A percentile compares a stretch with the other conserved stretches of the same genome.
These are phyloP conservation scores for Linnemannia hyalina DNA, from an alignment of 192 early-diverging fungal genomes.

Conservation along the genomic window DNA sequence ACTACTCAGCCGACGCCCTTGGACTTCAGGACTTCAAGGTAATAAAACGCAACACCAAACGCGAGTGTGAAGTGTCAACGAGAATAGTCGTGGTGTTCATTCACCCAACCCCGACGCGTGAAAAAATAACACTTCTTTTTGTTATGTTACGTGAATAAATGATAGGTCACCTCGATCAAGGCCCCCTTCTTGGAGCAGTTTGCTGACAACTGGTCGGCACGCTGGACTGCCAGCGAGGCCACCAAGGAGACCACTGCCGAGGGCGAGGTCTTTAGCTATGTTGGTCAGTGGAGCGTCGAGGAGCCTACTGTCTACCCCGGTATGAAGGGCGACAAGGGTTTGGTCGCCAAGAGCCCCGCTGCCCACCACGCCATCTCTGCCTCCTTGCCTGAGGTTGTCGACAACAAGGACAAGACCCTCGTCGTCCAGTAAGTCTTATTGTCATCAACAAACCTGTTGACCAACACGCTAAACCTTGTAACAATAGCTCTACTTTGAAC, in stretches of 20 bases:
- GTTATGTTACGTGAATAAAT: background rate
- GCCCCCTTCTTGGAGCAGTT: constrained; percentile 86
- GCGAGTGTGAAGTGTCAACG: background rate
- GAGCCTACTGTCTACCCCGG: constrained; percentile 69
- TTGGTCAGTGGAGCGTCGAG: constrained; percentile 86
- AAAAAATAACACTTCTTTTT: background rate
- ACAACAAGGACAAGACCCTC: constrained; percentile 78
- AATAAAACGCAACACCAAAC: background rate
- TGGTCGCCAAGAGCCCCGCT: constrained; percentile 85
- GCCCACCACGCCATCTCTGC: constrained; percentile 92
- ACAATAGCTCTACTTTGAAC: background rate
- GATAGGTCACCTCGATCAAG: constrained; percentile 70
- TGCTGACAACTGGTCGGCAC: constrained; percentile 62
- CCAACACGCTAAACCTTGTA: background rate
- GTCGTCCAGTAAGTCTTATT: constrained; percentile 77
- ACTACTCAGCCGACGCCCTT: constrained; percentile 1
- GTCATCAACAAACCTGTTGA: background rate
- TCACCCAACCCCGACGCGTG: background rate
- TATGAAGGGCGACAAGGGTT: constrained; percentile 77
- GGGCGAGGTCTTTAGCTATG: constrained; percentile 75
- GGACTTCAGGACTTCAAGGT: constrained; percentile 45
- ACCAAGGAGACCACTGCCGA: constrained; percentile 84
- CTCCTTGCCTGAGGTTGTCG: constrained; percentile 75
- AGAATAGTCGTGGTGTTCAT: background rate
- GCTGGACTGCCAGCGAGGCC: constrained; percentile 78